Evolutionary conservation across 163 green algal genomes (phyloP), one percentile per base, ranked within the genome.

Genomic region (Chlamydomonas reinhardtii): DNA sequence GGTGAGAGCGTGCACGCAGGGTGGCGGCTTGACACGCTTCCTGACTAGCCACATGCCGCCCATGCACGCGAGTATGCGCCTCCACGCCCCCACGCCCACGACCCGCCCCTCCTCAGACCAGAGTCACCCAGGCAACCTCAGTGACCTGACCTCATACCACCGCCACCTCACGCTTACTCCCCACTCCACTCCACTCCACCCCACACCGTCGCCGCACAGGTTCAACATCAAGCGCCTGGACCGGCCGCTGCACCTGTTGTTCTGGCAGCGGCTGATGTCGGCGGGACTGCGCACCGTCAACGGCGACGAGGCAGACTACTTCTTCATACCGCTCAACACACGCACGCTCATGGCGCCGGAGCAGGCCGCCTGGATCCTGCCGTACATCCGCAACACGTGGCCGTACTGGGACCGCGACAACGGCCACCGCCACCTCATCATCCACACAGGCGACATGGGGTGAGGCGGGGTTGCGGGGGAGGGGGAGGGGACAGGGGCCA

Each of bases 241-340:
- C 69, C 75, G 84, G 29, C 84, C 84, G 15, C 68, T 89, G 34
- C 84, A 89, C 75, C n/a, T 89, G 69, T 69, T 89, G 54, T 84
- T 89, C 52, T 89, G 84, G 84, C 84, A 89, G 84, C 84, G 84
- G 35, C 84, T 89, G 34, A 83, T 89, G 84, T 78, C 73, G 8
- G 73, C 74, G 8, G 84, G 84, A 0, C 37, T 83, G 22, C 68
- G 84, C 69, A 85, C 76, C 11, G 59, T 59, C 16, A n/a, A 85
- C 69, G 64, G 65, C 17, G 24, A 85, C 14, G 76, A 83, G 32
- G 84, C 84, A 0, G 84, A 89, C 56, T 89, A 77, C 56, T 89
- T 64, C 76, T 81, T 85, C n/a, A 89, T 89, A 25, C 84, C 84
- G 16, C 20, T 89, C 29, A 83, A 83, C 69, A 79, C 73, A n/a